Base-by-base conservation (phyloP, 2,329 filamentous ascomycete genomes). In the Colletotrichum chrysophilum region DNA sequence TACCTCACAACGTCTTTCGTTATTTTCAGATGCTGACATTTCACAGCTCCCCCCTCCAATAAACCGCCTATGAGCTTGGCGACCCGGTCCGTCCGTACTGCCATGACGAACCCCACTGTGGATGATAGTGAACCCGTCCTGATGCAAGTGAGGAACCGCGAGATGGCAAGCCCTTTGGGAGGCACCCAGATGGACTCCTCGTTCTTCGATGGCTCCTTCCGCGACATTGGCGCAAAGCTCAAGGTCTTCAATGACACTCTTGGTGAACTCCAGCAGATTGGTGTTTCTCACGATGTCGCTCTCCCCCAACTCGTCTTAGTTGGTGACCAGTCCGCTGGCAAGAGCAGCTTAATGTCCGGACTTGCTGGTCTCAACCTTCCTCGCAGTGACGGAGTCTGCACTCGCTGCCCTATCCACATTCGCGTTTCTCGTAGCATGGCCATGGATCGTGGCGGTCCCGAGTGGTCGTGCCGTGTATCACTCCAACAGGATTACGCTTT, bases 291-390 rank as follows among this genome's bases (percentile, higher is more conserved):
- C 21, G 90, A 92, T 6, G 90, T 95, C 0, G 90, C 91, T 0
- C 86, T 98, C 0, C 95, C 96, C 0, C 95, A 95, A 78, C 92
- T 97, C 12, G 94, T 96, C 7, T 91, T 98, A 0, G 92, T 98
- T 0, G 96, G 96, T 0, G 95, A 98, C 65, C 96, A 98, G 80
- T 94, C 92, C 1, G 94, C 95, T 0, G 96, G 96, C 0, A 98
- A 98, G 81, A 95, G 93, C 0, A 95, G 87, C 32, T 80, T 91
- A 7, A 91, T 91, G 89, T 92, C 92, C 14, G 92, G 91, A 0
- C 90, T 94, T 62, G 88, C 90, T 0, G 94, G 93, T 5, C 93
- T 97, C 28, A 92, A 92, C 24, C 90, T 96, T 0, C 95, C 95
- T 0, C 89, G 93, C 3, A 91, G 90, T 55, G 90, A 91, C 5